Evolutionary conservation across 116 monocot genomes (phyloP).

Genomic region (Trichopus zeylanicus): DNA sequence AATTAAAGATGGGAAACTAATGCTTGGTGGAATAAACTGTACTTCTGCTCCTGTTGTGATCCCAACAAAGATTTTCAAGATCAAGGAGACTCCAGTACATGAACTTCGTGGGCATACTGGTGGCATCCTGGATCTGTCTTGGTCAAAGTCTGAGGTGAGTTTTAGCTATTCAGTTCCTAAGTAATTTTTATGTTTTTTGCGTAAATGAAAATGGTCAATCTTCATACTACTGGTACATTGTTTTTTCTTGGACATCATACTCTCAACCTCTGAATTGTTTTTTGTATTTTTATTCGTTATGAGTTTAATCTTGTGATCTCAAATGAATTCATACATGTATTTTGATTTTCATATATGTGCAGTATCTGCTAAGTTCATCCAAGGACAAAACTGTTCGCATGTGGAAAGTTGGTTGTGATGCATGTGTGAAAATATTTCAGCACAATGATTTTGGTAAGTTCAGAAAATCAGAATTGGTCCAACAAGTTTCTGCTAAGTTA

Average conservation of each 20-base stretch:
- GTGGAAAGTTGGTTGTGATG: slow-evolving; percentile 67
- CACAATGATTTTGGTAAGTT: slow-evolving; percentile 78
- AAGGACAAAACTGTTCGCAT: slow-evolving; percentile 78
- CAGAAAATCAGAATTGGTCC: neutral
- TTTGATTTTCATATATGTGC: slow-evolving; percentile 13
- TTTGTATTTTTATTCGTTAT: neutral
- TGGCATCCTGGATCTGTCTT: slow-evolving; percentile 70
- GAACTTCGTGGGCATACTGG: slow-evolving; percentile 58
- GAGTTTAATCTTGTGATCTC: neutral
- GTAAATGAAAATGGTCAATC: no score
- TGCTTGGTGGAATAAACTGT: slow-evolving; percentile 7
- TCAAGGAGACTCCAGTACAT: slow-evolving; percentile 51
- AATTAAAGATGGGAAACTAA: slow-evolving; percentile 13
- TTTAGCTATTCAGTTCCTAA: neutral
- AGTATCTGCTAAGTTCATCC: slow-evolving; percentile 73
- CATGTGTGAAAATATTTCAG: slow-evolving; percentile 60
- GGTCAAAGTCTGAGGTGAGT: slow-evolving; percentile 82
- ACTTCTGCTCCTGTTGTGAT: slow-evolving; percentile 31
- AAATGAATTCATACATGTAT: neutral
- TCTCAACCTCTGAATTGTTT: neutral
- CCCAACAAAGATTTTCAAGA: slow-evolving; percentile 43
- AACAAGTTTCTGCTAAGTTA: no score
- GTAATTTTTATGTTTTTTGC: neutral
- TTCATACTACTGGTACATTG: no score
- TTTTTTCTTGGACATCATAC: neutral